Percentiles rank a stretch among this genome's conserved stretches.
Conservation (phyloP, 2,329 filamentous ascomycete genomes). For the Colletotrichum sidae region DNA sequence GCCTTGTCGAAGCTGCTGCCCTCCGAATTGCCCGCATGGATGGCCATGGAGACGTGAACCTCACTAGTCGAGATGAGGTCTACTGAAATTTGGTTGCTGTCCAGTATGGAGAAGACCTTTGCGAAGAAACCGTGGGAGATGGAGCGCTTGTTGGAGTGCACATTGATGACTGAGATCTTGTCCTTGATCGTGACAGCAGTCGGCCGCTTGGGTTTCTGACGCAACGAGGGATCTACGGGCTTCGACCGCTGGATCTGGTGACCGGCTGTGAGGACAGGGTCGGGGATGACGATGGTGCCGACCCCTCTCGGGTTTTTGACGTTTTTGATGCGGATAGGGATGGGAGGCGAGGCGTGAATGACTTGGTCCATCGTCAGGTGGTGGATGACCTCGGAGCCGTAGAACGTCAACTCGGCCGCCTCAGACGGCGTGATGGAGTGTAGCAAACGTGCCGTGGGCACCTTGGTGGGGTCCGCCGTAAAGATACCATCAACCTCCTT, state of each 20-base stretch:
- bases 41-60: slow-evolving; percentile 96
- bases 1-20: slow-evolving; percentile 74
- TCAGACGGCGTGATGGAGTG: slow-evolving; percentile 91
- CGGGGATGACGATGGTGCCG: slow-evolving; percentile 86
- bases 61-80: slow-evolving; percentile 97
- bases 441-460: slow-evolving; percentile 92
- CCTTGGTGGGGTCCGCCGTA: slow-evolving; percentile 84
- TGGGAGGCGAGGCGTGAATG: slow-evolving; percentile 81
- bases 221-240: slow-evolving; percentile 52
- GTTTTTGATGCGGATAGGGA: slow-evolving; percentile 91
- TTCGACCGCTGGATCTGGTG: slow-evolving; percentile 68
- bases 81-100: slow-evolving; percentile 87
- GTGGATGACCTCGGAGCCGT: slow-evolving; percentile 96
- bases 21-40: slow-evolving; percentile 80
- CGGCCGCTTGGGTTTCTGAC: slow-evolving; percentile 76
- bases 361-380: slow-evolving; percentile 99
- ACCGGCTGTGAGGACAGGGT: slow-evolving; percentile 66
- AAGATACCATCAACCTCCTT: slow-evolving; percentile 99
- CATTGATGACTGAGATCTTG: slow-evolving; percentile 95
- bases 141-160: slow-evolving; percentile 96
- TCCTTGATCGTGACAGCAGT: slow-evolving; percentile 98
- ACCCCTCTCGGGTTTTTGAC: slow-evolving; percentile 86
- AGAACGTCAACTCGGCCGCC: slow-evolving; percentile 94
- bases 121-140: slow-evolving; percentile 97
- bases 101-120: slow-evolving; percentile 90